These are phyloP conservation scores for Sugiyamaella sp. DNA, from an alignment of 1,139 yeast genomes.

Conservation along the genomic window DNA sequence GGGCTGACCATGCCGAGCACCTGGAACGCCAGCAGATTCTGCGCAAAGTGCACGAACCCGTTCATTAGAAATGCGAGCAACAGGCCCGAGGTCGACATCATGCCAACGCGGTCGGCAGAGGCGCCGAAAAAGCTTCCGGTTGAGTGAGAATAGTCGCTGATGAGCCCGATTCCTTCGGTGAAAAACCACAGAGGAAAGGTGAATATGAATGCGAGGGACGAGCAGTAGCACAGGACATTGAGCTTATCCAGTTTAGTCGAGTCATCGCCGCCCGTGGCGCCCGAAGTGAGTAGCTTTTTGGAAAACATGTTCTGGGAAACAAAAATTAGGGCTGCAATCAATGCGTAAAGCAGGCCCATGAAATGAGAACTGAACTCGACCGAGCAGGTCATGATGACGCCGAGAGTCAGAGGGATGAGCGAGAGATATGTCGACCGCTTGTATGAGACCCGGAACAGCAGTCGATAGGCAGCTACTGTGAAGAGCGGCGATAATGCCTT, in stretches of 20 bases:
- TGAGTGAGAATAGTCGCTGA: conserved; percentile 27
- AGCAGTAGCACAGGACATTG: conserved; percentile 81
- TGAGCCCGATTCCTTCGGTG: conserved; percentile 54
- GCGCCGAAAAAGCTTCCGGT: conserved; percentile 18
- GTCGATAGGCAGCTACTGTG: conserved; percentile 78
- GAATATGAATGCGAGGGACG: conserved; percentile 73
- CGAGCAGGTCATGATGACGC: conserved; percentile 82
- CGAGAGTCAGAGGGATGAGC: conserved; percentile 71
- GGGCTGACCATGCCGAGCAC: conserved; percentile 84
- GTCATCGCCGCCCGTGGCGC: conserved; percentile 30
- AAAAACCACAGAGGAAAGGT: conserved; percentile 78
- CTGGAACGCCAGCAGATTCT: conserved; percentile 86
- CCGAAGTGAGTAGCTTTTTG: conserved; percentile 67
- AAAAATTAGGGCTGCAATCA: conserved; percentile 79
- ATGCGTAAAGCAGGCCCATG: conserved; percentile 73
- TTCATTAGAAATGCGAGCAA: conserved; percentile 44
- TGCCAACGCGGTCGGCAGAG: conserved; percentile 14
- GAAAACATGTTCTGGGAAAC: conserved; percentile 93
- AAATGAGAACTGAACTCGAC: conserved; percentile 50
- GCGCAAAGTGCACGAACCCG: conserved; percentile 82
- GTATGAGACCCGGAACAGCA: conserved; percentile 61
- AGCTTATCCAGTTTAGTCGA: conserved; percentile 71
- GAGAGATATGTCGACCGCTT: conserved; percentile 71
- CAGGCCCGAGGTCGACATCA: conserved; percentile 30
- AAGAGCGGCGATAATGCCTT: conserved; percentile 87